These are phyloP conservation scores for Mycothermus thermophilus DNA, from an alignment of 495 filamentous ascomycete species.

Conservation along the genomic window DNA sequence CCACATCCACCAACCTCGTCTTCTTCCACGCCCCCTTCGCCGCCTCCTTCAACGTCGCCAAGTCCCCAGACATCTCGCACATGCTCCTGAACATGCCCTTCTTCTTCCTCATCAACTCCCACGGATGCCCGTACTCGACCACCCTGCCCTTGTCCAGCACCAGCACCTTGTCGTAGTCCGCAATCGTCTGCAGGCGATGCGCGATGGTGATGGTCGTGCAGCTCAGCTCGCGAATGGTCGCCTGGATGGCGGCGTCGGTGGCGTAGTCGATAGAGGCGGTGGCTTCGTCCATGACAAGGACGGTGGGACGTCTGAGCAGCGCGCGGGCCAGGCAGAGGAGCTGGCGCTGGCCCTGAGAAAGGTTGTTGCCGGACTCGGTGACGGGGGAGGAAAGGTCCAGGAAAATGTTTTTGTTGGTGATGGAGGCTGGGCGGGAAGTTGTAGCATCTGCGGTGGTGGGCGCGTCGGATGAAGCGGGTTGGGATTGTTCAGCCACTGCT, in stretches of 20 bases:
- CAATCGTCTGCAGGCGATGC: constrained; percentile 92
- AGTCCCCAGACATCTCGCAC: constrained; percentile 90
- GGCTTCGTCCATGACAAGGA: constrained; percentile 97
- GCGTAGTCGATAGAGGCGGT: constrained; percentile 96
- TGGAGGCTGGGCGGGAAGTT: constrained; percentile 23
- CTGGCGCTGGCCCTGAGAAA: constrained; percentile 94
- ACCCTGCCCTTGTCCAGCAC: constrained; percentile 84
- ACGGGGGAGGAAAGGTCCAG: constrained; percentile 70
- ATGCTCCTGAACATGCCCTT: constrained; percentile 69
- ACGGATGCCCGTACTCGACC: constrained; percentile 79
- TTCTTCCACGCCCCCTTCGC: constrained; percentile 53
- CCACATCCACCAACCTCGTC: constrained; percentile 28
- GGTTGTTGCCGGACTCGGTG: constrained; percentile 84
- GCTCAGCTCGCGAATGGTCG: constrained; percentile 77
- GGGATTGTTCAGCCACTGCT: too few species aligned
- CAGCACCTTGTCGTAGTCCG: constrained; percentile 97
- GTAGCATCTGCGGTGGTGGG: constrained; percentile 7
- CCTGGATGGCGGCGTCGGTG: constrained; percentile 92
- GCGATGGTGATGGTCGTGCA: constrained; percentile 96
- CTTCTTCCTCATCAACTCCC: constrained; percentile 55
- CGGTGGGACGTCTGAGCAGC: constrained; percentile 77
- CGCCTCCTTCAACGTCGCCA: constrained; percentile 53
- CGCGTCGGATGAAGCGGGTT: constrained; percentile 5
- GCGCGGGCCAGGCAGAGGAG: constrained; percentile 91
- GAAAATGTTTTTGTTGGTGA: constrained; percentile 87